Evolutionary conservation across 2,329 filamentous ascomycete species (phyloP), one percentile per base, ranked within the genome.

Genomic region (Aspergillus aculeatus): DNA sequence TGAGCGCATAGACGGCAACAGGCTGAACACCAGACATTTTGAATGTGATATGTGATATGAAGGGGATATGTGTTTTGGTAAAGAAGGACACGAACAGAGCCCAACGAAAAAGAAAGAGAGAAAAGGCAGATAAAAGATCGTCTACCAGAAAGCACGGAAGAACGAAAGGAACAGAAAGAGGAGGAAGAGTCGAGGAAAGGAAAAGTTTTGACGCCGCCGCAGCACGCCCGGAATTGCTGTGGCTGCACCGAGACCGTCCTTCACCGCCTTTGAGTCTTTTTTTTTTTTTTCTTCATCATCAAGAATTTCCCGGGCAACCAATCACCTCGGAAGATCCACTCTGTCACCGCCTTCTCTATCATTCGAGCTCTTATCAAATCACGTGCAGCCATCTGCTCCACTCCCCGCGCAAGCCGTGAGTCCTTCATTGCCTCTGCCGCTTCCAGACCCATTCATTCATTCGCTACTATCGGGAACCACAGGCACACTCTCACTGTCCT

Each of bases 1-100:
- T 88, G 69, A 97, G 89, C 80, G 93, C 92, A 77, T 95, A 99
- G 75, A 98, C 84, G 76, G 90, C 91, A 78, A 95, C 90, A 74
- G 83, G 85, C 62, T 80, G 78, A 65, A 77, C 71, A 61, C 73
- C 78, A 64, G 80, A 80, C 80, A 82, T 82, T 62, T 65, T 75
- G 66, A 57, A 56, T 44, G n/a, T 47, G 35, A 54, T 9, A 47
- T 60, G 48, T 35, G 61, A 51, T 23, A 58, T 44, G 24, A n/a
- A 6, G 21, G 41, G 41, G 35, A 35, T 32, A 50, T 32, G 41
- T 12, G 41, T 53, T 44, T 44, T n/a, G 10, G 14, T n/a, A 44
- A 19, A 44, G 38, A 44, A 19, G 38, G 38, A 44, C 38, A 44
- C 38, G 16, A 44, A 44, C 38, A 44, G 38, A 44, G 38, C 38